These are phyloP conservation scores for Aspergillus leporis DNA, from an alignment of 495 filamentous ascomycete species.

Conservation along the genomic window DNA sequence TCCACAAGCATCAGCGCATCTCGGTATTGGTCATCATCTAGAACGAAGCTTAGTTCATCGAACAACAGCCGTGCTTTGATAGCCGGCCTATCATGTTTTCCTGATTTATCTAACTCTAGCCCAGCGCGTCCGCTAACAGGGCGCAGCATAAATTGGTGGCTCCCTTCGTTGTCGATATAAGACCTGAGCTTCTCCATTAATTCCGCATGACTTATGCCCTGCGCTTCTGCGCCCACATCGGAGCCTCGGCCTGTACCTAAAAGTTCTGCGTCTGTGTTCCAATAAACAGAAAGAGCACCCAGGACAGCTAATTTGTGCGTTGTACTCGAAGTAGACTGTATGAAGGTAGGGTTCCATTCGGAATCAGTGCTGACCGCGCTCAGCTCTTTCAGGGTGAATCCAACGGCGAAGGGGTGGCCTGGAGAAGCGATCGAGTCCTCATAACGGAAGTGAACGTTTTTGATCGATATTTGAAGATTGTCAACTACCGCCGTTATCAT, in stretches of 20 bases:
- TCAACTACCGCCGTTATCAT: conserved; percentile 94
- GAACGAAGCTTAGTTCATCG: conserved; percentile 91
- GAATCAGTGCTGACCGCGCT: conserved; percentile 94
- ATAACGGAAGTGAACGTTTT: conserved; percentile 96
- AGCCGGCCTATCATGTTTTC: conserved; percentile 74
- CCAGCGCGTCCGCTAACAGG: conserved; percentile 92
- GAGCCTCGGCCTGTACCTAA: conserved; percentile 70
- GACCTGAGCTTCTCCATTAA: conserved; percentile 72
- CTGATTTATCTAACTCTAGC: conserved; percentile 90
- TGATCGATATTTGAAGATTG: conserved; percentile 94
- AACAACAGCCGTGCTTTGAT: conserved; percentile 90
- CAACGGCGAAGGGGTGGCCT: conserved; percentile 91
- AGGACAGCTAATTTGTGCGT: conserved; percentile 92
- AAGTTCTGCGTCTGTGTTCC: conserved; percentile 90
- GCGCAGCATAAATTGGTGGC: conserved; percentile 92
- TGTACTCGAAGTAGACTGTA: conserved; percentile 75
- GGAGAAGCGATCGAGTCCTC: conserved; percentile 96
- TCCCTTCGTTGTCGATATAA: conserved; percentile 71
- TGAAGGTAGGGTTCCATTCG: conserved; percentile 91
- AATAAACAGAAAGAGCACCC: conserved; percentile 87
- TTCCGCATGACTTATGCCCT: conserved; percentile 67
- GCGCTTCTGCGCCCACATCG: conserved; percentile 61
- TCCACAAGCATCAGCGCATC: conserved; percentile 97
- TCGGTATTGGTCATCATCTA: conserved; percentile 96
- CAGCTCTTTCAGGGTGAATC: conserved; percentile 88